Conservation (phyloP, 2,329 filamentous ascomycete genomes). For the Thielaviopsis ethacetica region DNA sequence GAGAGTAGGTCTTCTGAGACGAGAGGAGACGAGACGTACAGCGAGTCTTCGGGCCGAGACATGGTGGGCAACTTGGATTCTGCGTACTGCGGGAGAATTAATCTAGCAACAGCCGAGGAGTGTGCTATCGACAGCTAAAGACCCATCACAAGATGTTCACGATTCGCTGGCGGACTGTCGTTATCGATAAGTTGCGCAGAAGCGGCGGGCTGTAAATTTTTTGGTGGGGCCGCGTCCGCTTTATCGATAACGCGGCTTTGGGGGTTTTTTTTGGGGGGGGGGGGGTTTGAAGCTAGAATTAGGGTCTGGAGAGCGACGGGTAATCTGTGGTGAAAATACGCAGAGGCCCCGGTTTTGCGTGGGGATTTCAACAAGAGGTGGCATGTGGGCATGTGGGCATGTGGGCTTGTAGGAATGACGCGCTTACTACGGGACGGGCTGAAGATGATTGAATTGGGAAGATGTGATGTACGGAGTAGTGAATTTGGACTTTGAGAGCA, state of each 20-base stretch:
- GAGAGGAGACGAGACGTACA: too few relatives aligned
- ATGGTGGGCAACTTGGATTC: slow-evolving; percentile 34
- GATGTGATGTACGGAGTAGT: too few relatives aligned
- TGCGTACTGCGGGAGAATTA: background rate
- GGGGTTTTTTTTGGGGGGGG: too few relatives aligned
- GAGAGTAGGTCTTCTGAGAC: too few relatives aligned
- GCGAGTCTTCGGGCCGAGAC: slow-evolving; percentile 91
- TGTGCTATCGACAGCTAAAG: background rate
- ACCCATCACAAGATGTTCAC: too few relatives aligned
- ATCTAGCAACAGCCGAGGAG: background rate
- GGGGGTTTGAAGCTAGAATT: background rate
- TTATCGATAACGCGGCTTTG: background rate
- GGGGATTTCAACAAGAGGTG: background rate
- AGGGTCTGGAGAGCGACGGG: background rate
- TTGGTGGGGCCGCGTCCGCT: background rate
- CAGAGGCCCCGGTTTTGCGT: background rate
- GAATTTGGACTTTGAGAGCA: too few relatives aligned
- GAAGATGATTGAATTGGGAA: too few relatives aligned
- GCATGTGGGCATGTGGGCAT: too few relatives aligned
- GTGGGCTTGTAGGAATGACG: background rate
- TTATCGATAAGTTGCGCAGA: slow-evolving; percentile 1
- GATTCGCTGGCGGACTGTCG: too few relatives aligned
- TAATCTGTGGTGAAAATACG: background rate
- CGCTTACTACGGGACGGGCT: background rate
- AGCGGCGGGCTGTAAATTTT: slow-evolving; percentile 2